Evolutionary conservation across 1,139 yeast species (phyloP).

Genomic region (Diutina ranongensis): DNA sequence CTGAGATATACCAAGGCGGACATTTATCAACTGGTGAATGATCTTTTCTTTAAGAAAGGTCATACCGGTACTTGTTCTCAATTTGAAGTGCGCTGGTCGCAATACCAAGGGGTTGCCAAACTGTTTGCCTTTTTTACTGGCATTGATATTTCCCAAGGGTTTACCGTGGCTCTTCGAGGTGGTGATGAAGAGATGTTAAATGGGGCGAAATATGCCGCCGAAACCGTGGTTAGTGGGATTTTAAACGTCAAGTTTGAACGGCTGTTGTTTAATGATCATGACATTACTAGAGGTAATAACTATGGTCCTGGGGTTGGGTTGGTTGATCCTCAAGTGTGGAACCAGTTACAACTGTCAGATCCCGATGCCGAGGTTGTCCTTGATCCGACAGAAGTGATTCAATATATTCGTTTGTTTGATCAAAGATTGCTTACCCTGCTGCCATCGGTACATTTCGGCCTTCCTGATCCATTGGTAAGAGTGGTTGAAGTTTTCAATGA

Average conservation of each 20-base stretch:
- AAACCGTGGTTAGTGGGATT: constrained; percentile 66
- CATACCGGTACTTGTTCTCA: constrained; percentile 60
- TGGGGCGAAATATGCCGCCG: constrained; percentile 67
- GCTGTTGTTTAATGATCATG: constrained; percentile 67
- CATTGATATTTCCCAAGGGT: constrained; percentile 62
- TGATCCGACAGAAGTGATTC: constrained; percentile 3
- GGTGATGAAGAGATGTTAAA: constrained; percentile 47
- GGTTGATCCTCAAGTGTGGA: background rate
- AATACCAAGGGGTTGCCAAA: constrained; percentile 44
- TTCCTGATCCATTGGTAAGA: background rate
- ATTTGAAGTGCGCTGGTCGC: constrained; percentile 61
- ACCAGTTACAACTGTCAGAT: background rate
- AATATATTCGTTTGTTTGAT: background rate
- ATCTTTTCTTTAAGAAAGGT: constrained; percentile 37
- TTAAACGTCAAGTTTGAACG: constrained; percentile 75
- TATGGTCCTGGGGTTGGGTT: background rate
- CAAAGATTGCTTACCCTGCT: background rate
- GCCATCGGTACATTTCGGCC: background rate
- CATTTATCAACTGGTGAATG: constrained; percentile 42
- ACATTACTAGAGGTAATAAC: constrained; percentile 11
- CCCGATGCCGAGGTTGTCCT: background rate
- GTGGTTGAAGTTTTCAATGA: background rate
- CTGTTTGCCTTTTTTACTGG: constrained; percentile 74
- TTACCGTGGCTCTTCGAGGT: constrained; percentile 77
- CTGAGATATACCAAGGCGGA: constrained; percentile 79